These are phyloP conservation scores for Mortierella sp. DNA, from an alignment of 371 early-diverging fungal species.

Conservation along the genomic window DNA sequence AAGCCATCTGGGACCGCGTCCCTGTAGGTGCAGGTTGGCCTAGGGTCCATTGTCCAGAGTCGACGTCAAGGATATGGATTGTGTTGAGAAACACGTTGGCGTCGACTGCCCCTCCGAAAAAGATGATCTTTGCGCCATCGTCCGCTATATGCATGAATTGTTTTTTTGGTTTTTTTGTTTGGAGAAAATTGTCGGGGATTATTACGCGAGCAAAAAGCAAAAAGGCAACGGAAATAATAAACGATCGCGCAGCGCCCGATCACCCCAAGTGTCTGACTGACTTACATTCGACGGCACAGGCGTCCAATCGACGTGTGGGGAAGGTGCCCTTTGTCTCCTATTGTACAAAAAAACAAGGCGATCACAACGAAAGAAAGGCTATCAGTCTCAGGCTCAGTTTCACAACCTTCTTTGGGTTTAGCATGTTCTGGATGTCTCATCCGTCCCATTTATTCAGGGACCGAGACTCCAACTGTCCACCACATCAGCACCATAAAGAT, in stretches of 20 bases:
- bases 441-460: too few species aligned
- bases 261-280: neutral
- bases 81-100: slow-evolving; percentile 11
- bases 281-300: slow-evolving; percentile 43
- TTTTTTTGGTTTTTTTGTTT: too few species aligned
- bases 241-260: neutral
- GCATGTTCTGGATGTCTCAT: too few species aligned
- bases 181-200: neutral
- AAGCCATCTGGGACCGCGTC: slow-evolving; percentile 33
- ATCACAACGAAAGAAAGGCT: neutral
- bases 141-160: slow-evolving; percentile 14
- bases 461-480: neutral
- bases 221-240: neutral
- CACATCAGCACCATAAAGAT: neutral
- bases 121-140: slow-evolving; percentile 42
- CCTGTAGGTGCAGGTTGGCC: slow-evolving; percentile 18
- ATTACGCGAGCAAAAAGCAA: neutral
- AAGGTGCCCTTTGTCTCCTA: slow-evolving; percentile 35
- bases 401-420: neutral
- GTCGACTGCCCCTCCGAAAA: slow-evolving; percentile 38
- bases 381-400: neutral
- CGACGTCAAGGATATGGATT: slow-evolving; percentile 40
- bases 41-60: slow-evolving; percentile 31
- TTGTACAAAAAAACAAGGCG: neutral
- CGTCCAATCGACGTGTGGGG: slow-evolving; percentile 34